Conservation (phyloP, 78 protist species). For the Cyanophora paradoxa region DNA sequence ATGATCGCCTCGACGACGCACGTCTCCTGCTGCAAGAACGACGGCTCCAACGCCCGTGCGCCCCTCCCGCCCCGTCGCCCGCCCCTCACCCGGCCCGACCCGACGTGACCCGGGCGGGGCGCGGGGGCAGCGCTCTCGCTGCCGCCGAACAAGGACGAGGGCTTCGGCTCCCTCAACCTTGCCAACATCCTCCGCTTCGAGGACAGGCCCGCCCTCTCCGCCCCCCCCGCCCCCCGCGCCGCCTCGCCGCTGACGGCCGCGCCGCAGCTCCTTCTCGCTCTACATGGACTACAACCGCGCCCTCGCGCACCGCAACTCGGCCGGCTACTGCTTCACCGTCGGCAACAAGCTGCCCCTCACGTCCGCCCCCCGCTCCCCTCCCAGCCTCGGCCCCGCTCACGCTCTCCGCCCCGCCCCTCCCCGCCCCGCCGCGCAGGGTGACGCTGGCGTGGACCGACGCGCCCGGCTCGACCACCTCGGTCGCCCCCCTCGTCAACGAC, state of each 20-base stretch:
- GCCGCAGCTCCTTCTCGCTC: no score
- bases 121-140: not conserved
- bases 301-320: no score
- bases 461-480: conserved; percentile 21
- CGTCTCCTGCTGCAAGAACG: not conserved
- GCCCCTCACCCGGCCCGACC: not conserved
- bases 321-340: no score
- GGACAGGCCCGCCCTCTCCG: not conserved
- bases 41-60: not conserved
- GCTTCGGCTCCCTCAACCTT: conserved; percentile 10
- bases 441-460: conserved; percentile 76
- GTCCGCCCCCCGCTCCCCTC: no score
- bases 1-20: not conserved
- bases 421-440: conserved; percentile 21
- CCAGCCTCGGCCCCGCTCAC: no score
- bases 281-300: no score
- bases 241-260: no score
- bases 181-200: not conserved
- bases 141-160: not conserved
- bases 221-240: no score
- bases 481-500: conserved; percentile 49
- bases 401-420: no score
- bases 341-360: no score
- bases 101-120: not conserved
- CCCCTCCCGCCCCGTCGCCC: not conserved